A percentile compares a stretch with the other conserved stretches of the same genome.
phyloP scores from a whole-genome alignment of 768 basidiomycete genomes.

The Pleurotus eryngii region DNA sequence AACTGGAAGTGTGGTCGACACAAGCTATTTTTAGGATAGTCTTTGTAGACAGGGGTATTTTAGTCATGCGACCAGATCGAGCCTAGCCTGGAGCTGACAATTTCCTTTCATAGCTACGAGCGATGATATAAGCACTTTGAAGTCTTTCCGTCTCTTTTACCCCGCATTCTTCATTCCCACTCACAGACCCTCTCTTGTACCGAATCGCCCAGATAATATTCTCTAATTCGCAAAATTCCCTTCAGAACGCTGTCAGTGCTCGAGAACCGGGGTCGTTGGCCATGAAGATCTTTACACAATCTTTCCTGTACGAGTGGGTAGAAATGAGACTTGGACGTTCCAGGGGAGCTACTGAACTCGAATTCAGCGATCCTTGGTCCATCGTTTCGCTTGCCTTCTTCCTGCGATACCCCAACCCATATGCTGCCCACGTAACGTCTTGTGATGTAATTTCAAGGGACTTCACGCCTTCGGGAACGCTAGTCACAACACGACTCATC shows the following conservation, averaged over 20 bases:
- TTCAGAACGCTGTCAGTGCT: background rate
- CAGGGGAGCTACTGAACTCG: background rate
- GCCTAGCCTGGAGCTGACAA: constrained; percentile 3
- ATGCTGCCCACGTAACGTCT: constrained; percentile 88
- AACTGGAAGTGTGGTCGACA: constrained; percentile 44
- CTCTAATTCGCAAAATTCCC: background rate
- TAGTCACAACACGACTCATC: constrained; percentile 87
- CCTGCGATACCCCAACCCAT: constrained; percentile 93
- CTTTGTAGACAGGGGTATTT: background rate
- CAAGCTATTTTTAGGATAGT: constrained; percentile 35
- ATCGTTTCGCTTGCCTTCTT: constrained; percentile 93
- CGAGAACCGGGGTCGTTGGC: constrained; percentile 26
- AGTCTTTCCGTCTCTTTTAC: constrained; percentile 7
- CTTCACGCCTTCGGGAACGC: constrained; percentile 67
- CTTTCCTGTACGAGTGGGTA: constrained; percentile 52
- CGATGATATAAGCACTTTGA: background rate
- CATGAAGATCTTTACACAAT: constrained; percentile 59
- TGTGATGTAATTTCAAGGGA: constrained; percentile 92
- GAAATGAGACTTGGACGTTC: background rate
- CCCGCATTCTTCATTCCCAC: constrained; percentile 1
- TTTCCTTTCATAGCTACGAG: constrained; percentile 2
- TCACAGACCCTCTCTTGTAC: too few species aligned
- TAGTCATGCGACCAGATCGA: background rate
- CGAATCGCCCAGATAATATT: background rate
- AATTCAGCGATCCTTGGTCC: constrained; percentile 82